Evolutionary conservation across 805 yeast genomes (phyloP).

Genomic region (Candida coleopterorum): DNA sequence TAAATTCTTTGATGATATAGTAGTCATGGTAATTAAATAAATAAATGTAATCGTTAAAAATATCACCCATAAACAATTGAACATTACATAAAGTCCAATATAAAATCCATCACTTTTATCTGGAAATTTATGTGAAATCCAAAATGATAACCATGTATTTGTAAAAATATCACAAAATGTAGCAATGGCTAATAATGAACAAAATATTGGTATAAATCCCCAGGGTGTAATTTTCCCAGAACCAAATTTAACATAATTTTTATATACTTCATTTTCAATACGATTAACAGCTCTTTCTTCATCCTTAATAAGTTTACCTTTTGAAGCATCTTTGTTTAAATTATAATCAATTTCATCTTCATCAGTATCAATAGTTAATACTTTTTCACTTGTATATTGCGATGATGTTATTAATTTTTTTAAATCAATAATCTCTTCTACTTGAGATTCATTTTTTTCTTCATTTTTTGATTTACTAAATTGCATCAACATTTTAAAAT

Average conservation of each 20-base stretch:
- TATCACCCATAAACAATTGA: conserved; percentile 44
- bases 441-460: conserved; percentile 9
- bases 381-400: conserved; percentile 1
- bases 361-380: conserved; percentile 7
- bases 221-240: conserved; percentile 18
- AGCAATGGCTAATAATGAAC: conserved; percentile 19
- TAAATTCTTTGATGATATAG: conserved; percentile 48
- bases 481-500: conserved; percentile 36
- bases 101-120: conserved; percentile 47
- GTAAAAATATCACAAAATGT: conserved; percentile 51
- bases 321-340: conserved; percentile 9
- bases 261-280: conserved; percentile 28
- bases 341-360: conserved; percentile 12
- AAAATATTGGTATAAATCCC: conserved; percentile 9
- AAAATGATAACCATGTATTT: conserved; percentile 74
- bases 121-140: conserved; percentile 55
- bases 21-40: conserved; percentile 42
- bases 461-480: conserved; percentile 18
- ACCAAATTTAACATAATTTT: conserved; percentile 26
- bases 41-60: conserved; percentile 38
- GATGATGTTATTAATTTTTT: neutral
- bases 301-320: conserved; percentile 24
- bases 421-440: conserved; percentile 5
- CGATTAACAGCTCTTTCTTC: conserved; percentile 58
- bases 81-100: conserved; percentile 64